Conservation (phyloP, 768 basidiomycete species). For the Candolleomyces aberdarensis region DNA sequence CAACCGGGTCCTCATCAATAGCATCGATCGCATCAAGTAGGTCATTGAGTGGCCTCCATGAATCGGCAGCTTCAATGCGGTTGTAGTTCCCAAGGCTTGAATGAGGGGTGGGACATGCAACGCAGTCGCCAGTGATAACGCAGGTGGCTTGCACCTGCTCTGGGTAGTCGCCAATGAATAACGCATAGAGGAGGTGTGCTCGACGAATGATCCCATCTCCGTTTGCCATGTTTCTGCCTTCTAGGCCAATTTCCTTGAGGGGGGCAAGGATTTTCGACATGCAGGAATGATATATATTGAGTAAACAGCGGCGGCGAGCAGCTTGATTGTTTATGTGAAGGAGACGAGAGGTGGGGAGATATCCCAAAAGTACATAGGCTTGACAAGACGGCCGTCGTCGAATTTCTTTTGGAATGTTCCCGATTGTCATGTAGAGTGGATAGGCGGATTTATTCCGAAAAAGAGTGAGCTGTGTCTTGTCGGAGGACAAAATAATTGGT, state of each 20-base stretch:
- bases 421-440: slow-evolving; percentile 47
- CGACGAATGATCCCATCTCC: slow-evolving; percentile 31
- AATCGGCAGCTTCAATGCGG: too few relatives aligned
- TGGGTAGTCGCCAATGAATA: slow-evolving; percentile 38
- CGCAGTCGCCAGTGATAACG: slow-evolving; percentile 25
- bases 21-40: slow-evolving; percentile 26
- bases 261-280: too few relatives aligned
- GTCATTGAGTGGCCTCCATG: too few relatives aligned
- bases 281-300: slow-evolving; percentile 37
- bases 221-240: slow-evolving; percentile 23
- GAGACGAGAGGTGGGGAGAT: slow-evolving; percentile 36
- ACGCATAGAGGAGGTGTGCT: slow-evolving; percentile 37
- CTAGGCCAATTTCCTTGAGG: background rate
- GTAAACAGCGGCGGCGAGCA: slow-evolving; percentile 15
- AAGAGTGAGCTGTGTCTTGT: slow-evolving; percentile 41
- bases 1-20: slow-evolving; percentile 12
- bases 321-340: slow-evolving; percentile 24
- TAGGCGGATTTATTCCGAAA: slow-evolving; percentile 42
- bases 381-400: slow-evolving; percentile 32
- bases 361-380: slow-evolving; percentile 33
- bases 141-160: slow-evolving; percentile 39
- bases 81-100: too few relatives aligned
- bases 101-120: too few relatives aligned
- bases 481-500: slow-evolving; percentile 42
- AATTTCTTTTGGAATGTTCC: slow-evolving; percentile 41